Percentiles rank a stretch among this genome's conserved stretches.
Conservation (phyloP, 768 basidiomycete species). For the Gelatoporia subvermispora region DNA sequence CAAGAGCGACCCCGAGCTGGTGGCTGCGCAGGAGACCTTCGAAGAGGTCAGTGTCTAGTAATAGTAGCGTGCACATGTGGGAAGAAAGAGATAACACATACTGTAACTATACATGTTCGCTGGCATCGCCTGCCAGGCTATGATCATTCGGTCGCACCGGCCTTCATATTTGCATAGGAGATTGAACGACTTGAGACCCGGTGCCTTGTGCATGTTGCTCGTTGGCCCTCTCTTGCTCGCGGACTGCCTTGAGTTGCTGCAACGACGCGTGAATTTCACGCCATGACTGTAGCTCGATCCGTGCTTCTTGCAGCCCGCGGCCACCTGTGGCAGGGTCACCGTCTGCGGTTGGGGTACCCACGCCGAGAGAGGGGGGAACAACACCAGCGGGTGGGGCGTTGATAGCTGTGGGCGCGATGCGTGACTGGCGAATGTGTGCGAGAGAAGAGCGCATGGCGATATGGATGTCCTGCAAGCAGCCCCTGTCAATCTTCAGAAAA, state of each 20-base stretch:
- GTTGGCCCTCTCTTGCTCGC: constrained; percentile 19
- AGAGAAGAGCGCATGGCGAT: constrained; percentile 70
- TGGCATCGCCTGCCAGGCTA: background rate
- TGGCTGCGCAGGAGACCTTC: constrained; percentile 52
- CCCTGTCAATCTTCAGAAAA: background rate
- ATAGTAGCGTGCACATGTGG: constrained; percentile 9
- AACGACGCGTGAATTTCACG: constrained; percentile 67
- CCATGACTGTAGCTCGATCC: constrained; percentile 76
- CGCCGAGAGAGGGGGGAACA: constrained; percentile 74
- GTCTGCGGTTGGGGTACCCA: constrained; percentile 53
- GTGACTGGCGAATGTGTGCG: constrained; percentile 75
- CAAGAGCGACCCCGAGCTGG: constrained; percentile 27
- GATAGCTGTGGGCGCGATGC: constrained; percentile 85
- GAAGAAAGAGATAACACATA: constrained; percentile 4
- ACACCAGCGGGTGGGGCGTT: constrained; percentile 71
- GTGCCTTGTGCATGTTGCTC: background rate
- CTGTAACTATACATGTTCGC: constrained; percentile 2
- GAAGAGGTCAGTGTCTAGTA: constrained; percentile 43
- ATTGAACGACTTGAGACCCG: background rate
- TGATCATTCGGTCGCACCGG: background rate
- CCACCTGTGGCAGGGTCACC: constrained; percentile 22
- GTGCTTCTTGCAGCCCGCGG: constrained; percentile 73
- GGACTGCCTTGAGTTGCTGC: constrained; percentile 50
- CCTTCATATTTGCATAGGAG: background rate
- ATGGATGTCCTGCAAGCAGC: constrained; percentile 60